Base-by-base conservation (phyloP, 306 rosid genomes). In the Cucumis melo region DNA sequence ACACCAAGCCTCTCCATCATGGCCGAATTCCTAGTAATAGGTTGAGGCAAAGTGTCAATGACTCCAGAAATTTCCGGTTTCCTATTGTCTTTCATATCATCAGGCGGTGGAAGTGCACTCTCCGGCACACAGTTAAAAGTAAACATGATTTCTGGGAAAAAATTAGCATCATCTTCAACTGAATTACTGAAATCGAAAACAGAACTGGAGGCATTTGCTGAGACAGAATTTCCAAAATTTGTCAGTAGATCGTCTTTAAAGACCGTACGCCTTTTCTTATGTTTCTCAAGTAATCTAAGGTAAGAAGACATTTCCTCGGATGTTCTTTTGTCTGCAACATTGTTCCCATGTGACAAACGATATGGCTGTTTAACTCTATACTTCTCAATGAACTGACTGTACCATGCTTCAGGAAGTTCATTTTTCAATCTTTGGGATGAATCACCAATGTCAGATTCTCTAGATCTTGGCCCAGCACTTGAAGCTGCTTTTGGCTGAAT, bases 391-490 rank as follows among this genome's bases (percentile, higher is more conserved):
- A 82, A 86, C 80, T 90, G 98, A 87, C 72, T 84, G 77, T 91
- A 91, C 98, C 98, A 94, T 9, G 89, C 84, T 79, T 91, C 97
- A 48, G 95, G 91, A 20, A 90, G 88, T 54, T 87, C 91, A 55
- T 77, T 89, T 83, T 86, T 85, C 56, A 78, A 86, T 70, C 90
- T 89, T 39, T 78, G 84, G 19, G 88, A 48, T 55, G 81, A 41
- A 73, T 83, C 80, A 73, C 86, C 93, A 68, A 74, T 74, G 65
- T 89, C 96, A 65, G 91, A 85, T 24, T 91, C 97, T 38, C 79
- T 87, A 78, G 82, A 88, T 84, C 97, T 88, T 13, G 86, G 81
- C 76, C 92, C 91, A 44, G 55, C 66, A 27, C 84, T 63, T 57
- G 87, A 85, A 77, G 80, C 67, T 39, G 84, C 50, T 87, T 89